A percentile compares a stretch with the other conserved stretches of the same genome.
Evolutionary conservation across 192 early-diverging fungal species (phyloP).

Genomic region (Geranomyces michiganensis): DNA sequence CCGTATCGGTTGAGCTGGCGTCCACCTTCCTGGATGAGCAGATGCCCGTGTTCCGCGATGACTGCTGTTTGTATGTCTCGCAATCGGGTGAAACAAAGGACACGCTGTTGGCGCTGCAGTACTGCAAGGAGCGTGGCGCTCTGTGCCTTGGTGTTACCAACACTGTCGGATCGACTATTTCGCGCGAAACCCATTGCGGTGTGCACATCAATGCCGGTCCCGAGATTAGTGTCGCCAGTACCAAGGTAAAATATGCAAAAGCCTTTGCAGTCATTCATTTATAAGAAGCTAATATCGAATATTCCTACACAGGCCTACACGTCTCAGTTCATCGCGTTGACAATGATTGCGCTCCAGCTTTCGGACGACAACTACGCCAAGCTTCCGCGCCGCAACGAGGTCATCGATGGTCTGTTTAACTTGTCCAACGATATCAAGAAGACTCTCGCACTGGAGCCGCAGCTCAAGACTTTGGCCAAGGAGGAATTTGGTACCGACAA

Average conservation of each 20-base stretch:
- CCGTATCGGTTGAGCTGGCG: constrained; percentile 61
- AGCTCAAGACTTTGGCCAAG: constrained; percentile 52
- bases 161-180: constrained; percentile 66
- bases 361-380: constrained; percentile 59
- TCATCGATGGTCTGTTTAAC: constrained; percentile 57
- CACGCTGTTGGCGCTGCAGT: constrained; percentile 61
- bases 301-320: constrained; percentile 56
- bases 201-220: constrained; percentile 71
- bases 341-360: constrained; percentile 63
- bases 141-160: constrained; percentile 68
- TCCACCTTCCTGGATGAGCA: constrained; percentile 61
- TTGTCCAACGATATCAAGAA: constrained; percentile 62
- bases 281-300: background rate
- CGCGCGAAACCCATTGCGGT: constrained; percentile 67
- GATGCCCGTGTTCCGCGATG: constrained; percentile 64
- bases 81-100: constrained; percentile 70
- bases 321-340: constrained; percentile 63
- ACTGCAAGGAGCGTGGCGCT: constrained; percentile 67
- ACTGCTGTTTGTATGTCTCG: constrained; percentile 66
- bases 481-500: constrained; percentile 39
- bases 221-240: constrained; percentile 63
- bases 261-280: no score
- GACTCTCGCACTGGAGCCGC: constrained; percentile 50
- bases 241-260: constrained; percentile 47
- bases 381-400: constrained; percentile 48